Evolutionary conservation across 1,284 basidiomycete genomes (phyloP).

Genomic region (Cystobasidium sp.): DNA sequence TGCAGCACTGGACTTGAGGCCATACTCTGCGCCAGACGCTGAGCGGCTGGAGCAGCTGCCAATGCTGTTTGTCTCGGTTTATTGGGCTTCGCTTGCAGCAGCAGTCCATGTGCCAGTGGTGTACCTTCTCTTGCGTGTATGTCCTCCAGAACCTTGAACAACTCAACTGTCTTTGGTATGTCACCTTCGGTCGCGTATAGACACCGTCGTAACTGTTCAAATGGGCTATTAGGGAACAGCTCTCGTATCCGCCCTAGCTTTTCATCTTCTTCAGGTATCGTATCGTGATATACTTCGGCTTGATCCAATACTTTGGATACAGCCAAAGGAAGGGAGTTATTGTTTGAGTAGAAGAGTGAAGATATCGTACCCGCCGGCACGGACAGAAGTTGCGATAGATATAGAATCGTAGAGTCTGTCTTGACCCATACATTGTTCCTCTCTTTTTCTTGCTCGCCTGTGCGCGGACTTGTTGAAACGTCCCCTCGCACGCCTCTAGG

Average conservation of each 20-base stretch:
- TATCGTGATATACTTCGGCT: constrained; percentile 24
- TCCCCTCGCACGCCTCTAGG: constrained; percentile 12
- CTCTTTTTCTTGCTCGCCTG: constrained; percentile 23
- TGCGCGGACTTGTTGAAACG: background rate
- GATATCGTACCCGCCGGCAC: constrained; percentile 35
- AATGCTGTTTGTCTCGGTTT: constrained; percentile 17
- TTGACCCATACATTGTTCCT: constrained; percentile 37
- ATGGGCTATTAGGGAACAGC: constrained; percentile 27
- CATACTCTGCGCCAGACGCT: background rate
- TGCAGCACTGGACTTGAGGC: background rate
- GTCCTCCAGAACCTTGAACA: constrained; percentile 34
- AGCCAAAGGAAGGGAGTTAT: constrained; percentile 40
- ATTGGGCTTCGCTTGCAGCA: constrained; percentile 1
- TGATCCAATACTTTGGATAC: constrained; percentile 37
- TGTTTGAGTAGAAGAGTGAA: constrained; percentile 42
- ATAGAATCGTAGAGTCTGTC: constrained; percentile 39
- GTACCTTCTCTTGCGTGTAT: constrained; percentile 33
- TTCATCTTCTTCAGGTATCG: constrained; percentile 8
- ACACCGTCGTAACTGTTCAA: constrained; percentile 21
- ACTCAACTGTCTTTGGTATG: constrained; percentile 32
- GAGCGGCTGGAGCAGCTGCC: constrained; percentile 3
- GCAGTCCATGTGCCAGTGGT: constrained; percentile 31
- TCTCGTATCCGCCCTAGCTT: constrained; percentile 24
- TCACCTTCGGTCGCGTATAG: constrained; percentile 34
- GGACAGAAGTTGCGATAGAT: constrained; percentile 37